These are phyloP conservation scores for Eimeria zaria DNA, from an alignment of 169 alveolate genomes.

Conservation along the genomic window DNA sequence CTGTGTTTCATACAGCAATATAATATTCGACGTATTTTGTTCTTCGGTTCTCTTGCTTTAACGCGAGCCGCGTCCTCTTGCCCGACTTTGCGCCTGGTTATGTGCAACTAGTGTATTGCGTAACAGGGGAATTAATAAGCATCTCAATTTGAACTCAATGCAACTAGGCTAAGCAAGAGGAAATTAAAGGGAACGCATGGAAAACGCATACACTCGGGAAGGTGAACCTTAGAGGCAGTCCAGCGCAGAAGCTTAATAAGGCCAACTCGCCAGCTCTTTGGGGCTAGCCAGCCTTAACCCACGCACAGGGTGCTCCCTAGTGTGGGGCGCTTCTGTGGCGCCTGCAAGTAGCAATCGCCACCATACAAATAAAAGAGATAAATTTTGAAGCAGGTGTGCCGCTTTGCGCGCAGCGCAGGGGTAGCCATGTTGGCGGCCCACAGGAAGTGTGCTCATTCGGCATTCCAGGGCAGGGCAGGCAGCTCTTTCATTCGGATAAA, in stretches of 20 bases:
- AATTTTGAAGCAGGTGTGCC: background rate
- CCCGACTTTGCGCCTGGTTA: no score
- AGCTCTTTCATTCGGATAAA: background rate
- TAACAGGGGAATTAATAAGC: background rate
- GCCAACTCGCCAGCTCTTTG: no score
- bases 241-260: no score
- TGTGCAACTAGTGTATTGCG: no score
- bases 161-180: no score
- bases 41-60: background rate
- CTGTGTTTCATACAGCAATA: background rate
- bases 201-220: no score
- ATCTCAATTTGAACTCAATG: background rate
- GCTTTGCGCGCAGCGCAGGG: background rate
- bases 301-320: background rate
- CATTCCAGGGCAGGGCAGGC: background rate
- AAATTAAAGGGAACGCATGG: background rate
- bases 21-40: background rate
- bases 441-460: background rate
- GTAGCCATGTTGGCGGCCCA: background rate
- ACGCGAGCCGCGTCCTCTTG: no score
- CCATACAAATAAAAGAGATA: background rate
- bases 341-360: background rate
- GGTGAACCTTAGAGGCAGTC: no score
- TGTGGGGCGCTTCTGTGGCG: background rate
- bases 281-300: background rate